Conservation (phyloP, 331 rosid genomes). For the Malus hybrid region DNA sequence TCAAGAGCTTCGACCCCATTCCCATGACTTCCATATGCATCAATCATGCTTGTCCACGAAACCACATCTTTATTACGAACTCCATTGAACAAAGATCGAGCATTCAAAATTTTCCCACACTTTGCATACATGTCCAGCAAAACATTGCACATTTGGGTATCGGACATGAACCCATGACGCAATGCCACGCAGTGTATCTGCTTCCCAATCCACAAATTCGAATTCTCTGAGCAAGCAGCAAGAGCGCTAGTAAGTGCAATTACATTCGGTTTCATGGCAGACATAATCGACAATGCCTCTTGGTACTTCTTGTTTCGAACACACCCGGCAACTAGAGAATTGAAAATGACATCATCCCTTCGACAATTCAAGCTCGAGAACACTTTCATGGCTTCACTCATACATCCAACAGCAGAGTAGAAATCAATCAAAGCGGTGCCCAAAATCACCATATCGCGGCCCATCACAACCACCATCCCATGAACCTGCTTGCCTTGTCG, state of each 20-base stretch:
- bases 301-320: conserved; percentile 27
- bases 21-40: conserved; percentile 59
- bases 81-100: conserved; percentile 32
- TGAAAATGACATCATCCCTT: conserved; percentile 41
- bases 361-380: conserved; percentile 30
- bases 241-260: conserved; percentile 53
- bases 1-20: conserved; percentile 48
- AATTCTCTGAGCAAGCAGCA: conserved; percentile 55
- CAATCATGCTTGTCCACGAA: conserved; percentile 62
- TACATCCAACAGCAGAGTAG: conserved; percentile 39
- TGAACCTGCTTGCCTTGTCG: conserved; percentile 55
- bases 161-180: conserved; percentile 38
- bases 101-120: conserved; percentile 45
- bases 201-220: conserved; percentile 44
- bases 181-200: conserved; percentile 53
- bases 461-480: conserved; percentile 51
- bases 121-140: conserved; percentile 54
- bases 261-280: conserved; percentile 43
- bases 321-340: conserved; percentile 55
- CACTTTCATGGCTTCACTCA: conserved; percentile 42
- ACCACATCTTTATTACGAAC: conserved; percentile 36
- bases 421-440: conserved; percentile 62
- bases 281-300: conserved; percentile 39
- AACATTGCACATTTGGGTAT: conserved; percentile 46
- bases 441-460: conserved; percentile 51